Conservation (phyloP, 495 filamentous ascomycete species). For the Chlorociboria aeruginascens region DNA sequence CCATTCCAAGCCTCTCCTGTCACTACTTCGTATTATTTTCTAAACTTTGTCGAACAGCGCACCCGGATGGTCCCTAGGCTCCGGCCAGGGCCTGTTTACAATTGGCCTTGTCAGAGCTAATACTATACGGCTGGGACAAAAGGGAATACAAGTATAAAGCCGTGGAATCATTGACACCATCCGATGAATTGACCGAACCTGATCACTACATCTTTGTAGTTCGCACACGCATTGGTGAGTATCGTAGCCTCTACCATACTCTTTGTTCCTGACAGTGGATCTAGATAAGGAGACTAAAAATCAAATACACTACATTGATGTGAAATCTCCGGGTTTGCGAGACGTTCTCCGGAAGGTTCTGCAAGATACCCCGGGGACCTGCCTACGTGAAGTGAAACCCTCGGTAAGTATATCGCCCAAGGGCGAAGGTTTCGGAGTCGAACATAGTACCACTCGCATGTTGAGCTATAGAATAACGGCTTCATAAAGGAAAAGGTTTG, state of each 20-base stretch:
- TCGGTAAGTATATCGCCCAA: too few species aligned
- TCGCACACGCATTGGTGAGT: constrained; percentile 23
- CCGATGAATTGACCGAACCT: constrained; percentile 48
- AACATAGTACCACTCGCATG: too few species aligned
- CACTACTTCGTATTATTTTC: constrained; percentile 3
- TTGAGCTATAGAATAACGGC: too few species aligned
- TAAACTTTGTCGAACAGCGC: not conserved
- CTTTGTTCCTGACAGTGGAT: not conserved
- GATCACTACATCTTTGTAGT: constrained; percentile 78
- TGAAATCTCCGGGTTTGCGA: constrained; percentile 12
- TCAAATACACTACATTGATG: constrained; percentile 4
- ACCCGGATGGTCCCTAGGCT: not conserved
- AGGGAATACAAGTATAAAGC: constrained; percentile 67
- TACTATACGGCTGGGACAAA: constrained; percentile 36
- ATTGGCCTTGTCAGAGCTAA: not conserved
- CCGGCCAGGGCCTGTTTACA: not conserved
- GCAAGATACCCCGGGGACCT: constrained; percentile 6
- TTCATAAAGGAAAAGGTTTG: too few species aligned
- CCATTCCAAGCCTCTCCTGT: constrained; percentile 7
- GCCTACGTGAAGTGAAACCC: constrained; percentile 43
- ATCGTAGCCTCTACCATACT: not conserved
- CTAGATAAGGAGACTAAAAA: constrained; percentile 8
- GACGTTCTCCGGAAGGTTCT: constrained; percentile 13
- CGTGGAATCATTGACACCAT: constrained; percentile 55
- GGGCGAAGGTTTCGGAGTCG: too few species aligned